A percentile compares a stretch with the other conserved stretches of the same genome.
These are phyloP conservation scores for Golovinomyces cichoracearum DNA, from an alignment of 2,329 filamentous ascomycete species.

Conservation along the genomic window DNA sequence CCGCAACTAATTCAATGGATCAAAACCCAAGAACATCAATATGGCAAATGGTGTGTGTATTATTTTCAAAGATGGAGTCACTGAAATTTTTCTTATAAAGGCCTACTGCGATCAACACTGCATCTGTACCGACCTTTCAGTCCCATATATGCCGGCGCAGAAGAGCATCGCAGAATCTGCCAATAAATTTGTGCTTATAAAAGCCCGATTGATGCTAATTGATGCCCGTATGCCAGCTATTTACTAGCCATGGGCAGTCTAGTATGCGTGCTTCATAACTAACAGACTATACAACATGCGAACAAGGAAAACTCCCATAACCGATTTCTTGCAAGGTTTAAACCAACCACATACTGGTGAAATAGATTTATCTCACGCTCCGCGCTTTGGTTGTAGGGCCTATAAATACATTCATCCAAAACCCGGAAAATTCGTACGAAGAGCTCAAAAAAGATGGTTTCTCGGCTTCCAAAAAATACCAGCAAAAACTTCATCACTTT, in stretches of 20 bases:
- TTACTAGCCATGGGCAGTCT: neutral
- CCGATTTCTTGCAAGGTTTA: slow-evolving; percentile 1
- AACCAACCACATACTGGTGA: neutral
- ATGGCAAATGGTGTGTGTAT: neutral
- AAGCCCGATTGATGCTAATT: neutral
- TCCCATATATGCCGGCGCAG: neutral
- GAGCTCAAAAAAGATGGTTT: neutral
- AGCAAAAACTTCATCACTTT: neutral
- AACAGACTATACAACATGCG: slow-evolving; percentile 1
- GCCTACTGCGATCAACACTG: neutral
- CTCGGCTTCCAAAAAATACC: neutral
- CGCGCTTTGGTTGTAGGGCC: neutral
- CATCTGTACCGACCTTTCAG: neutral
- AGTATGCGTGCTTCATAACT: neutral
- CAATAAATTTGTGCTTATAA: neutral
- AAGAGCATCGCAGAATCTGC: neutral
- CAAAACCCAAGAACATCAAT: neutral
- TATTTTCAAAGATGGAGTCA: neutral
- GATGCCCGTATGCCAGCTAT: neutral
- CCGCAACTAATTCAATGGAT: neutral
- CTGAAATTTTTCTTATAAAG: neutral
- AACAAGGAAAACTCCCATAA: neutral
- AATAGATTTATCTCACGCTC: neutral
- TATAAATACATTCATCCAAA: neutral
- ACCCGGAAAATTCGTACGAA: neutral